Conservation (phyloP, 1,139 yeast genomes). For the Candida sojae region DNA sequence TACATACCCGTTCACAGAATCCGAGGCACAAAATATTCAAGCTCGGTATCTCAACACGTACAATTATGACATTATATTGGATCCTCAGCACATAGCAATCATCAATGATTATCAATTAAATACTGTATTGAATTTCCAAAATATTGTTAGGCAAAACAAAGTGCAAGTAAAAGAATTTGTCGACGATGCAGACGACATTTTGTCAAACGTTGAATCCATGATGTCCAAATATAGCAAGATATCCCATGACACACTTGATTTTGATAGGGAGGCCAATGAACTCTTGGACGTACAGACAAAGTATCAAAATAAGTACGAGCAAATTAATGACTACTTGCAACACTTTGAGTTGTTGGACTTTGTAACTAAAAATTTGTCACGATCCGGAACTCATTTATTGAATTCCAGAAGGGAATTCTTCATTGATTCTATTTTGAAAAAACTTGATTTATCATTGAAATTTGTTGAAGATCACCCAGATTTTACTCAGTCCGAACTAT, state of each 20-base stretch:
- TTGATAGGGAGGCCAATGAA: constrained; percentile 58
- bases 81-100: constrained; percentile 29
- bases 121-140: constrained; percentile 39
- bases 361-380: constrained; percentile 67
- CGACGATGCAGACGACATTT: constrained; percentile 41
- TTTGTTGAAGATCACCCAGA: constrained; percentile 41
- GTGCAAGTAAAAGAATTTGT: constrained; percentile 39
- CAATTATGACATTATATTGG: constrained; percentile 39
- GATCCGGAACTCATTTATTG: constrained; percentile 69
- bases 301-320: constrained; percentile 44
- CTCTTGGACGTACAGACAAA: constrained; percentile 54
- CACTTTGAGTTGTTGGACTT: constrained; percentile 72
- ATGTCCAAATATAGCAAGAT: constrained; percentile 56
- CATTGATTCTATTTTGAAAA: constrained; percentile 43
- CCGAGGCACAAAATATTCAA: constrained; percentile 38
- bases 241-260: constrained; percentile 59
- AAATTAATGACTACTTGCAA: constrained; percentile 54
- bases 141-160: constrained; percentile 36
- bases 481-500: constrained; percentile 71
- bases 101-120: constrained; percentile 34
- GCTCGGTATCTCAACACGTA: constrained; percentile 31
- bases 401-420: constrained; percentile 17
- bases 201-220: constrained; percentile 43
- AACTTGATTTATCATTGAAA: constrained; percentile 56
- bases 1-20: constrained; percentile 37